Evolutionary conservation across 2,329 filamentous ascomycete genomes (phyloP), one percentile per base, ranked within the genome.

Genomic region (Arthrobotrys pseudoclavata): DNA sequence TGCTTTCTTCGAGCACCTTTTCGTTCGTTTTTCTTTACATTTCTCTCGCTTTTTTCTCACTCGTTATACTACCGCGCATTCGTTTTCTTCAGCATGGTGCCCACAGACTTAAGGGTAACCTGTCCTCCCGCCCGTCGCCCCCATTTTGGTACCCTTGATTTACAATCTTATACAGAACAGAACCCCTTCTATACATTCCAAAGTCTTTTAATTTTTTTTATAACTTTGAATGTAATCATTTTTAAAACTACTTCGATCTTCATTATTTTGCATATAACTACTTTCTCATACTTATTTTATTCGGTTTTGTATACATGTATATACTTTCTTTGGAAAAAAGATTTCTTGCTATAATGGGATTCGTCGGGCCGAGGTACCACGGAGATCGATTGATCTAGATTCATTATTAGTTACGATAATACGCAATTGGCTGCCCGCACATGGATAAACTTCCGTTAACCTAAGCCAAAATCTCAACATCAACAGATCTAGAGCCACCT

Each of bases 261-360:
- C 12, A 3, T n/a, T 31, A 31, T 53, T 31, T 31, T 52, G 48
- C 48, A 55, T 55, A 55, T 18, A 34, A 9, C 50, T 55, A 55
- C 15, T 55, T 3, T 2, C 12, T n/a, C 18, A 7, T 55, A n/a
- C 15, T 55, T 31, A 1, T 2, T 31, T 31, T 13, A 34, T 15
- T 47, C 22, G 4, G 12, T 34, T 53, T 53, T 53, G 13, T 34
- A 53, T 53, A 53, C 3, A 34, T 57, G 26, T 57, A 34, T 57
- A 34, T 37, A 34, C 15, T 37, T 13, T 57, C n/a, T 55, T 52
- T 40, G 37, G 10, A 45, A 45, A 45, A 45, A 45, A 45, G 18
- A 50, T 53, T 50, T 26, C 13, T 42, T 42, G 15, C n/a, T 45
- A 45, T 40, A 40, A n/a, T n/a, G n/a, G n/a, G n/a, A n/a, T n/a